Conservation (phyloP, 2,329 filamentous ascomycete species). For the Periconia sp. region DNA sequence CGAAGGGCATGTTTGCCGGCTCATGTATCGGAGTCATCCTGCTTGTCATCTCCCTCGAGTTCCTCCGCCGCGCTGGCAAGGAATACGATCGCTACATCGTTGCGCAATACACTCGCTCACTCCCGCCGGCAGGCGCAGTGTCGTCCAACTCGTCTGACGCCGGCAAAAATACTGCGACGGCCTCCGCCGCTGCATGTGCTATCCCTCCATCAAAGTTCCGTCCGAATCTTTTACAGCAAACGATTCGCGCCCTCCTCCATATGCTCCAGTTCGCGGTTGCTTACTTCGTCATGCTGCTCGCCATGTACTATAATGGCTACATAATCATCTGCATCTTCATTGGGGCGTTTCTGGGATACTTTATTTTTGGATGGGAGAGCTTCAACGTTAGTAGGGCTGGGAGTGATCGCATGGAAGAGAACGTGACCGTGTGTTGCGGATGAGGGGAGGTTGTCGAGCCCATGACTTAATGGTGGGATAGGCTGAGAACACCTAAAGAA, state of each 20-base stretch:
- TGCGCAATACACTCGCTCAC: conserved; percentile 52
- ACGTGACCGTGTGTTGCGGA: conserved; percentile 44
- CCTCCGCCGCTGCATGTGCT: conserved; percentile 6
- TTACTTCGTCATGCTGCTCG: conserved; percentile 79
- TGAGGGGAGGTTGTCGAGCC: conserved; percentile 11
- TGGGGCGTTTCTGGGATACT: conserved; percentile 42
- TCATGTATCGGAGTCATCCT: conserved; percentile 80
- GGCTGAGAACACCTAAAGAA: neutral
- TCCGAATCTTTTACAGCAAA: conserved; percentile 71
- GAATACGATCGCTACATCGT: conserved; percentile 76
- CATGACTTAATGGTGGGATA: neutral
- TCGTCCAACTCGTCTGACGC: conserved; percentile 22
- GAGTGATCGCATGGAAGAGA: conserved; percentile 39
- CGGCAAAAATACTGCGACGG: conserved; percentile 9
- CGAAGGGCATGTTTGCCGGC: conserved; percentile 75
- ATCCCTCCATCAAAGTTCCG: conserved; percentile 38
- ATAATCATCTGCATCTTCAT: conserved; percentile 62
- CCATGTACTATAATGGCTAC: conserved; percentile 73
- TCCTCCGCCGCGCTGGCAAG: conserved; percentile 72
- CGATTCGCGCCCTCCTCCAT: conserved; percentile 72
- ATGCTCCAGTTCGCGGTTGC: conserved; percentile 76
- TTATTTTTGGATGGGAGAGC: conserved; percentile 45
- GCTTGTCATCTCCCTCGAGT: conserved; percentile 74
- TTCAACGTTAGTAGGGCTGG: conserved; percentile 31
- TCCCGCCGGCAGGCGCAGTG: conserved; percentile 4